Percentiles rank a stretch among this genome's conserved stretches.
Evolutionary conservation across 2,329 filamentous ascomycete genomes (phyloP).

Genomic region (Phaeomoniella chlamydospora): DNA sequence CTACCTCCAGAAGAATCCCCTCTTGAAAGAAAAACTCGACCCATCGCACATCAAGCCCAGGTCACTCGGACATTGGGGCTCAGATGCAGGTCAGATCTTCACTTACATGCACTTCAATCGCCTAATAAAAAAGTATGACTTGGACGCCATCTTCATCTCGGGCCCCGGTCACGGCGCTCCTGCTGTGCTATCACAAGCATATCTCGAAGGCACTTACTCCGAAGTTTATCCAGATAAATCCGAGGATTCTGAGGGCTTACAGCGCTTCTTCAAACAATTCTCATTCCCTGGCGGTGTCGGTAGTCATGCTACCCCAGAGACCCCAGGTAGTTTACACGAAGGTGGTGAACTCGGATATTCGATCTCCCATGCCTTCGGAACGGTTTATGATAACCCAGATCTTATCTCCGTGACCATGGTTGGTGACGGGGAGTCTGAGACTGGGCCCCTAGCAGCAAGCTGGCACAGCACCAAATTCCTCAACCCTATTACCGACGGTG

Average conservation of each 20-base stretch:
- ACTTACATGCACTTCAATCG: slow-evolving; percentile 74
- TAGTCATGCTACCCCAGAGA: slow-evolving; percentile 66
- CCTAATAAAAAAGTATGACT: slow-evolving; percentile 64
- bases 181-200: slow-evolving; percentile 60
- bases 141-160: slow-evolving; percentile 59
- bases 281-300: slow-evolving; percentile 69
- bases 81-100: slow-evolving; percentile 67
- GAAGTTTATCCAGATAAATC: slow-evolving; percentile 65
- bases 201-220: slow-evolving; percentile 63
- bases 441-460: slow-evolving; percentile 60
- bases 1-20: slow-evolving; percentile 59
- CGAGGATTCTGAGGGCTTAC: slow-evolving; percentile 53
- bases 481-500: slow-evolving; percentile 64
- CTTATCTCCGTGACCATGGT: slow-evolving; percentile 67
- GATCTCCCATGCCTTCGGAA: slow-evolving; percentile 63
- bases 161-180: slow-evolving; percentile 68
- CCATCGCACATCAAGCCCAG: slow-evolving; percentile 59
- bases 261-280: slow-evolving; percentile 69
- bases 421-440: slow-evolving; percentile 70
- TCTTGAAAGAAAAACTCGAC: slow-evolving; percentile 55
- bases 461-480: slow-evolving; percentile 78
- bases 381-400: slow-evolving; percentile 60
- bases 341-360: slow-evolving; percentile 73
- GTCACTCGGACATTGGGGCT: slow-evolving; percentile 65
- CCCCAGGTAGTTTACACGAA: slow-evolving; percentile 62